Percentiles rank a stretch among this genome's conserved stretches.
Evolutionary conservation across 805 yeast species (phyloP).

Genomic region (Candida pseudofarinosa): DNA sequence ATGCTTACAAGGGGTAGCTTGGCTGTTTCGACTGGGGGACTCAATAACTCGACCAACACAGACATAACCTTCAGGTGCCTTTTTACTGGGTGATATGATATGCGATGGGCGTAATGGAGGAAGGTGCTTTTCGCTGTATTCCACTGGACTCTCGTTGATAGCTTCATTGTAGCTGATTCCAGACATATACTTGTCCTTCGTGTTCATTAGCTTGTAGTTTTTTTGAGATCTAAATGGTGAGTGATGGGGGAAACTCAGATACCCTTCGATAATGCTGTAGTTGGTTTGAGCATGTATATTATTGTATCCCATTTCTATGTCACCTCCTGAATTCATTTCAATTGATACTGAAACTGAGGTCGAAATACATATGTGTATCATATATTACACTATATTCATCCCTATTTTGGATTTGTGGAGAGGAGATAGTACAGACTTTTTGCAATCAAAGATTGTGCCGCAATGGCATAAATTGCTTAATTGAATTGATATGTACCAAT

Average conservation of each 20-base stretch:
- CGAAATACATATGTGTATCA: neutral
- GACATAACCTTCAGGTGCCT: conserved; percentile 12
- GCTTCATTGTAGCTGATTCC: conserved; percentile 3
- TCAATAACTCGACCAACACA: conserved; percentile 12
- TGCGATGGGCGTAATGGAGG: conserved; percentile 7
- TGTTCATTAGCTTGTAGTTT: conserved; percentile 4
- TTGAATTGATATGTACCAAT: no score
- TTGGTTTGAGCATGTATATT: conserved; percentile 1
- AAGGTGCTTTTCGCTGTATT: conserved; percentile 4
- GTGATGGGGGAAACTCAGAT: conserved; percentile 2
- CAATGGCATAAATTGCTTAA: no score
- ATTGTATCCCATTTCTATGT: conserved; percentile 1
- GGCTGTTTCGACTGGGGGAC: conserved; percentile 4
- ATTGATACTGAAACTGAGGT: neutral
- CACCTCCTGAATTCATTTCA: neutral
- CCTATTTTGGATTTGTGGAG: conserved; percentile 3
- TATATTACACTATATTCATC: neutral
- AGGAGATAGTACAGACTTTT: neutral
- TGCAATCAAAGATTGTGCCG: neutral
- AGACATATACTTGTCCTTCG: conserved; percentile 2
- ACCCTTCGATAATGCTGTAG: conserved; percentile 2
- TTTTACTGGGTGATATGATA: conserved; percentile 10
- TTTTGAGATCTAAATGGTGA: conserved; percentile 6
- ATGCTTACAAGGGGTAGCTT: conserved; percentile 4
- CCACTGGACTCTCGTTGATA: neutral